Conservation (phyloP, 176 grass and related monocot species). For the Zoysia japonica region DNA sequence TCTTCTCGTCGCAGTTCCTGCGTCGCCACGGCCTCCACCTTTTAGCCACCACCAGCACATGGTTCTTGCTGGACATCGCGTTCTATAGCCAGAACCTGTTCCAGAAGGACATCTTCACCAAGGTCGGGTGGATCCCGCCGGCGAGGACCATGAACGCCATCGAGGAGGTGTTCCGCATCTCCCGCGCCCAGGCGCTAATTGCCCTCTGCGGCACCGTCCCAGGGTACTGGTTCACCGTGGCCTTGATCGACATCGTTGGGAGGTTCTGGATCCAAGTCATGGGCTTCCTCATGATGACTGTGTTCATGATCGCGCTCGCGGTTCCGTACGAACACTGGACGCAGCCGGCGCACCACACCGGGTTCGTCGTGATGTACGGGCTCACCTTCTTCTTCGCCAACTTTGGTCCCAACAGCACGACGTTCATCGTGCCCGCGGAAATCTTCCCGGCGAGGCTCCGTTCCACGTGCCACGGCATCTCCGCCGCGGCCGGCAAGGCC, state of each 20-base stretch:
- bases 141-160: slow-evolving; percentile 66
- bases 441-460: slow-evolving; percentile 75
- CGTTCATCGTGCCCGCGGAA: slow-evolving; percentile 75
- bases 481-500: slow-evolving; percentile 55
- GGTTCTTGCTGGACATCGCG: slow-evolving; percentile 86
- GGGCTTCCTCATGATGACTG: slow-evolving; percentile 79
- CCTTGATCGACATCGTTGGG: slow-evolving; percentile 64
- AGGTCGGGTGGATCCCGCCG: slow-evolving; percentile 68
- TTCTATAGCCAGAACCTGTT: slow-evolving; percentile 94
- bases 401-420: slow-evolving; percentile 72
- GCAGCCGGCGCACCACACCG: slow-evolving; percentile 37
- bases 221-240: slow-evolving; percentile 87
- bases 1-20: slow-evolving; percentile 67
- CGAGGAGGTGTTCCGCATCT: slow-evolving; percentile 67
- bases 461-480: slow-evolving; percentile 78
- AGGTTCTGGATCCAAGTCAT: slow-evolving; percentile 75
- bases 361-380: slow-evolving; percentile 67
- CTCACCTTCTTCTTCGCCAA: slow-evolving; percentile 86
- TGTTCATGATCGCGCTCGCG: slow-evolving; percentile 66
- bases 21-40: slow-evolving; percentile 65
- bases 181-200: slow-evolving; percentile 65
- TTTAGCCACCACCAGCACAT: slow-evolving; percentile 61
- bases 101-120: slow-evolving; percentile 90
- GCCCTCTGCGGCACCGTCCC: slow-evolving; percentile 83
- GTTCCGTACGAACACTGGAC: slow-evolving; percentile 63